phyloP scores from a whole-genome alignment of 2,329 filamentous ascomycete species.

The Fusarium algeriense region DNA sequence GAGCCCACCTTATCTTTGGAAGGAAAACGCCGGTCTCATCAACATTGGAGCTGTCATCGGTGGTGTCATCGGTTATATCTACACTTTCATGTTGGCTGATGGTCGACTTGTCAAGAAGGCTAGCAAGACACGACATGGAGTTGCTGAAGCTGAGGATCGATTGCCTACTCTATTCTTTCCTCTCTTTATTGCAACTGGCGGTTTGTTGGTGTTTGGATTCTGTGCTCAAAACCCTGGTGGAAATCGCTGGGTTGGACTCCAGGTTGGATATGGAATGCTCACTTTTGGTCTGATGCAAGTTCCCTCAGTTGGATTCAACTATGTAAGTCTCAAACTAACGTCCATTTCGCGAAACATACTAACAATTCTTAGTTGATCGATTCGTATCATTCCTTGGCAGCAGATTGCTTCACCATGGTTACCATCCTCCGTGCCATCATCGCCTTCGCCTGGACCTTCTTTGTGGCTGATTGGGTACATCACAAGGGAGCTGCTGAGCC shows the following conservation, averaged over 20 bases:
- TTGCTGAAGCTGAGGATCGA: conserved; percentile 51
- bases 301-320: conserved; percentile 56
- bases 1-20: conserved; percentile 52
- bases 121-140: conserved; percentile 43
- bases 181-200: conserved; percentile 48
- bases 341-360: rapidly evolving
- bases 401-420: conserved; percentile 67
- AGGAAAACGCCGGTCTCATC: conserved; percentile 50
- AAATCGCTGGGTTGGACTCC: conserved; percentile 52
- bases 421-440: conserved; percentile 63
- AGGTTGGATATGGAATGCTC: conserved; percentile 53
- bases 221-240: conserved; percentile 50
- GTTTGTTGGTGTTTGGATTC: conserved; percentile 54
- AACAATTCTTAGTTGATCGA: conserved; percentile 59
- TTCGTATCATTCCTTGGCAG: conserved; percentile 59
- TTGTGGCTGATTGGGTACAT: conserved; percentile 62
- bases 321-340: conserved; percentile 46
- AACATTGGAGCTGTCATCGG: conserved; percentile 53
- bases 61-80: conserved; percentile 45
- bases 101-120: conserved; percentile 13
- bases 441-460: conserved; percentile 67
- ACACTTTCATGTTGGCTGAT: conserved; percentile 47
- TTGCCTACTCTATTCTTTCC: conserved; percentile 50
- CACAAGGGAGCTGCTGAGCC: conserved; percentile 58
- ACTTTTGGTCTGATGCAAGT: conserved; percentile 55